A percentile compares a stretch with the other conserved stretches of the same genome.
phyloP scores from a whole-genome alignment of 331 rosid genomes.

The Stylosanthes scabra region DNA sequence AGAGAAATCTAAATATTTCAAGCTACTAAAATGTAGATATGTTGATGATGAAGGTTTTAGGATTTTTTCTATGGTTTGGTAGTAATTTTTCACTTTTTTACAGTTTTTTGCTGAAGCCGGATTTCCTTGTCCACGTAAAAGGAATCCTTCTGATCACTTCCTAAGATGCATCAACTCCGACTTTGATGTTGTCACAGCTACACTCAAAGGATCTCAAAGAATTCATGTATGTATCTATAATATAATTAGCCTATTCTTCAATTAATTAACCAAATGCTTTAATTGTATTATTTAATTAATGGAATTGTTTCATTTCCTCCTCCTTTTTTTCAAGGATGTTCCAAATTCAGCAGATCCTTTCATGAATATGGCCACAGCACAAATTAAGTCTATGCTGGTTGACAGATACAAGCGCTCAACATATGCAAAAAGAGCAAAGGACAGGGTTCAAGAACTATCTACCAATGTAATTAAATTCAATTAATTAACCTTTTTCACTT shows the following conservation, averaged over 20 bases:
- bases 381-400: constrained; percentile 70
- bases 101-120: constrained; percentile 99
- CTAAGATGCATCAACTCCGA: constrained; percentile 92
- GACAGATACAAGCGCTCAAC: constrained; percentile 71
- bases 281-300: constrained; percentile 2
- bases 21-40: too few species aligned
- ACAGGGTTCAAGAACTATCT: constrained; percentile 68
- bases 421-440: constrained; percentile 61
- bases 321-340: constrained; percentile 49
- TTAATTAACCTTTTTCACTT: too few species aligned
- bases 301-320: constrained; percentile 1
- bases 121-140: constrained; percentile 87
- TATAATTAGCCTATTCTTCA: neutral
- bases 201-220: constrained; percentile 77
- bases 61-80: neutral
- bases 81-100: constrained; percentile 6
- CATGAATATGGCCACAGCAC: constrained; percentile 68
- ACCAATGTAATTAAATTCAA: constrained; percentile 52
- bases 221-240: constrained; percentile 50
- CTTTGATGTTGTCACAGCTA: constrained; percentile 79
- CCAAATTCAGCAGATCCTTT: constrained; percentile 77
- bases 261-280: neutral
- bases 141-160: constrained; percentile 98
- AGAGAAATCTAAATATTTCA: too few species aligned
- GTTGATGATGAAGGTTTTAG: neutral